phyloP scores from a whole-genome alignment of 257 asterid genomes.

The Przewalskia tangutica region DNA sequence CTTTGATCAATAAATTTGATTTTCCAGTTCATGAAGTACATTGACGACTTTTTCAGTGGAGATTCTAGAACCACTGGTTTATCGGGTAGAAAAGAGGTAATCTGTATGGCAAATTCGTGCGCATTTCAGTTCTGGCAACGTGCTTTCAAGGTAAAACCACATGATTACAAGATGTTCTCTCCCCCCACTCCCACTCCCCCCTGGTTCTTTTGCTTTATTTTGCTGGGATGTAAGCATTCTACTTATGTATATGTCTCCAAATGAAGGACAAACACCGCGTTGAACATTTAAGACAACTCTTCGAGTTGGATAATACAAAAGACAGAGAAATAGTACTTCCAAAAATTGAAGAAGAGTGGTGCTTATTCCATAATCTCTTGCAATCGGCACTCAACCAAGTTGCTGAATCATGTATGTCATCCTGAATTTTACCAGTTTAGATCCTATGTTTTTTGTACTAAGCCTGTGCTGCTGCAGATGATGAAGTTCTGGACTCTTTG shows the following conservation, averaged over 20 bases:
- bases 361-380: constrained; percentile 73
- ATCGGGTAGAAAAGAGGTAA: constrained; percentile 59
- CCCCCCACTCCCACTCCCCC: not conserved
- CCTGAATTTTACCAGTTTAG: not conserved
- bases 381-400: constrained; percentile 69
- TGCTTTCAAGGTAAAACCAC: constrained; percentile 53
- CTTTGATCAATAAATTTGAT: constrained; percentile 2
- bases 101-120: constrained; percentile 54
- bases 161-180: not conserved
- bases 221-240: constrained; percentile 7
- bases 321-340: constrained; percentile 22
- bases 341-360: constrained; percentile 79
- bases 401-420: constrained; percentile 56
- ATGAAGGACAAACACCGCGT: constrained; percentile 63
- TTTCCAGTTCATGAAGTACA: constrained; percentile 44
- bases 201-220: constrained; percentile 5
- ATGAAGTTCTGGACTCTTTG: constrained; percentile 56
- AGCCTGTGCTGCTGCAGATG: constrained; percentile 51
- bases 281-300: constrained; percentile 41
- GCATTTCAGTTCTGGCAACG: constrained; percentile 91
- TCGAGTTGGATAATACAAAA: constrained; percentile 26
- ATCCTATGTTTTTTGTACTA: constrained; percentile 1
- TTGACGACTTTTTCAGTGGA: constrained; percentile 41
- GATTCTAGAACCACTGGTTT: constrained; percentile 36
- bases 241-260: constrained; percentile 12